A percentile compares a stretch with the other conserved stretches of the same genome.
These are phyloP conservation scores for Fusarium keratoplasticum DNA, from an alignment of 2,329 filamentous ascomycete species.

Conservation along the genomic window DNA sequence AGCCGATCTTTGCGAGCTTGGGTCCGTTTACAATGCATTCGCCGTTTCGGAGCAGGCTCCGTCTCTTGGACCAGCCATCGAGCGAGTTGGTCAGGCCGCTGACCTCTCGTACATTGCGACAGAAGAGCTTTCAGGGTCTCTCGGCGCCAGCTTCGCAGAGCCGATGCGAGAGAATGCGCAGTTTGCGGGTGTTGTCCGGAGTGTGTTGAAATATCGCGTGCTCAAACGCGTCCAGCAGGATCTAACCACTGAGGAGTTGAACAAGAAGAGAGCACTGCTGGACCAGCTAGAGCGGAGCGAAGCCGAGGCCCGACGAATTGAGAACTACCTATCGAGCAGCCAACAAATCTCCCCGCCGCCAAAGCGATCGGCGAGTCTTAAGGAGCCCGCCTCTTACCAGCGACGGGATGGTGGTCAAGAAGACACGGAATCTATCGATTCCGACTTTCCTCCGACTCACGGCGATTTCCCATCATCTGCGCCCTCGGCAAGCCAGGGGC, in stretches of 20 bases:
- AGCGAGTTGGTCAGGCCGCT: constrained; percentile 92
- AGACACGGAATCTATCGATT: constrained; percentile 92
- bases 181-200: constrained; percentile 93
- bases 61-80: constrained; percentile 90
- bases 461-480: constrained; percentile 73
- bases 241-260: constrained; percentile 92
- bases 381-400: constrained; percentile 62
- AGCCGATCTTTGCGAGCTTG: constrained; percentile 90
- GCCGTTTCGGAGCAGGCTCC: constrained; percentile 92
- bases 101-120: constrained; percentile 97
- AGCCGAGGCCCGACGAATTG: constrained; percentile 90
- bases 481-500: constrained; percentile 80
- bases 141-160: constrained; percentile 96
- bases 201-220: constrained; percentile 88
- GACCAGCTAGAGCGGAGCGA: constrained; percentile 95
- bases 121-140: constrained; percentile 84
- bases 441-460: constrained; percentile 92
- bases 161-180: constrained; percentile 98
- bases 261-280: constrained; percentile 84
- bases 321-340: constrained; percentile 86
- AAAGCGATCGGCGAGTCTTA: constrained; percentile 72
- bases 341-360: constrained; percentile 72
- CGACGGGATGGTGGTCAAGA: constrained; percentile 71
- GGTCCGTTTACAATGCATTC: constrained; percentile 96
- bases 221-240: constrained; percentile 97